Percentiles rank a stretch among this genome's conserved stretches.
phyloP scores from a whole-genome alignment of 2,329 filamentous ascomycete genomes.

The Intubia oerlemansii region DNA sequence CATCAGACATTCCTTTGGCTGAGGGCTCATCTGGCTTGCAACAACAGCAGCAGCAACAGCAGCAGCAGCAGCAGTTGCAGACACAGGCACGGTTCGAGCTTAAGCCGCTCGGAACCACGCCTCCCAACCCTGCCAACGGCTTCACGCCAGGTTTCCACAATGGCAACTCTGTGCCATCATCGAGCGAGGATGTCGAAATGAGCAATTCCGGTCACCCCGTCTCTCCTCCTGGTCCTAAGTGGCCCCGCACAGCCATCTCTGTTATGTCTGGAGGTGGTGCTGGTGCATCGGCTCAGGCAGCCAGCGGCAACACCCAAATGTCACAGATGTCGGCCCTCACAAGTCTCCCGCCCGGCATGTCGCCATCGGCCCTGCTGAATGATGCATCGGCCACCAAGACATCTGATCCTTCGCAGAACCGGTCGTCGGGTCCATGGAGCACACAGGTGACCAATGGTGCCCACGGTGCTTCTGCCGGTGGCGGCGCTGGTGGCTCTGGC shows the following conservation, averaged over 20 bases:
- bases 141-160: too few relatives aligned
- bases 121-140: slow-evolving; percentile 32
- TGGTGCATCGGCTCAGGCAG: too few relatives aligned
- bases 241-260: slow-evolving; percentile 13
- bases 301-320: slow-evolving; percentile 32
- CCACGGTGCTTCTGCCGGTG: slow-evolving; percentile 13
- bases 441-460: slow-evolving; percentile 53
- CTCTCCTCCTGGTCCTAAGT: slow-evolving; percentile 15
- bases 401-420: slow-evolving; percentile 42
- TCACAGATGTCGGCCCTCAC: slow-evolving; percentile 44
- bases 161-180: too few relatives aligned
- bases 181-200: slow-evolving; percentile 42
- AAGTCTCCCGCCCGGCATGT: slow-evolving; percentile 32
- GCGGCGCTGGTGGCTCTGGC: too few relatives aligned
- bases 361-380: slow-evolving; percentile 43
- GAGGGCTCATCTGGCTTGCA: too few relatives aligned
- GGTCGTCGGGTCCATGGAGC: slow-evolving; percentile 38
- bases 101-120: slow-evolving; percentile 11
- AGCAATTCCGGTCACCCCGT: slow-evolving; percentile 25
- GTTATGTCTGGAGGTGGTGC: too few relatives aligned
- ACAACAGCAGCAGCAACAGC: too few relatives aligned
- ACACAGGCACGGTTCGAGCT: slow-evolving; percentile 28
- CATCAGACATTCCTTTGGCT: slow-evolving; percentile 6
- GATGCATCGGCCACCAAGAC: slow-evolving; percentile 91
- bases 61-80: slow-evolving; percentile 6